Conservation (phyloP, 1,284 basidiomycete genomes). For the Gomphus bonarii region DNA sequence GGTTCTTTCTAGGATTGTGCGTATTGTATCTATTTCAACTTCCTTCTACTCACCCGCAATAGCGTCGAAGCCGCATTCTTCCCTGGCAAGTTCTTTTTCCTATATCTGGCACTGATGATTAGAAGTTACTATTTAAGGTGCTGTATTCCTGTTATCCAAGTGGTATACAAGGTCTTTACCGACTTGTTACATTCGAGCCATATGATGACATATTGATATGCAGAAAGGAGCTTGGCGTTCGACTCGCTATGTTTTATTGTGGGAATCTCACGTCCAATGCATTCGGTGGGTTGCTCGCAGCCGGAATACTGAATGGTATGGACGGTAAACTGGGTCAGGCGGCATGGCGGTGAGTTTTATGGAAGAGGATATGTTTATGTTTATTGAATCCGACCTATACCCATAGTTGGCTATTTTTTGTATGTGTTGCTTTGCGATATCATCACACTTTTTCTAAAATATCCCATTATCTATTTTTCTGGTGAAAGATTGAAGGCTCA, state of each 20-base stretch:
- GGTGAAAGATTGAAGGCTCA: constrained; percentile 8
- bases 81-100: constrained; percentile 24
- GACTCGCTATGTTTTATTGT: constrained; percentile 31
- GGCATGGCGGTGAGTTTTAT: constrained; percentile 25
- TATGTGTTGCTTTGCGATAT: constrained; percentile 12
- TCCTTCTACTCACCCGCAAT: neutral
- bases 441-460: neutral
- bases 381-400: constrained; percentile 15
- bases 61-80: constrained; percentile 32
- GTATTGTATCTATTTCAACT: neutral
- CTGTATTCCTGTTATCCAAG: constrained; percentile 29
- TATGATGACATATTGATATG: neutral
- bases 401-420: constrained; percentile 28
- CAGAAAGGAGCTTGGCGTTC: constrained; percentile 20
- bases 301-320: constrained; percentile 30
- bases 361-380: constrained; percentile 19
- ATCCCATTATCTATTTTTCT: neutral
- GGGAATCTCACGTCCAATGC: constrained; percentile 41
- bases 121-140: constrained; percentile 8
- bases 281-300: constrained; percentile 34
- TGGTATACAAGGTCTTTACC: constrained; percentile 20
- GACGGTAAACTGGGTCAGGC: constrained; percentile 35
- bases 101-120: constrained; percentile 13
- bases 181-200: constrained; percentile 13
- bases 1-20: constrained; percentile 33